Evolutionary conservation across 139 green algal genomes (phyloP).

Genomic region (Chlamydomonas incerta): DNA sequence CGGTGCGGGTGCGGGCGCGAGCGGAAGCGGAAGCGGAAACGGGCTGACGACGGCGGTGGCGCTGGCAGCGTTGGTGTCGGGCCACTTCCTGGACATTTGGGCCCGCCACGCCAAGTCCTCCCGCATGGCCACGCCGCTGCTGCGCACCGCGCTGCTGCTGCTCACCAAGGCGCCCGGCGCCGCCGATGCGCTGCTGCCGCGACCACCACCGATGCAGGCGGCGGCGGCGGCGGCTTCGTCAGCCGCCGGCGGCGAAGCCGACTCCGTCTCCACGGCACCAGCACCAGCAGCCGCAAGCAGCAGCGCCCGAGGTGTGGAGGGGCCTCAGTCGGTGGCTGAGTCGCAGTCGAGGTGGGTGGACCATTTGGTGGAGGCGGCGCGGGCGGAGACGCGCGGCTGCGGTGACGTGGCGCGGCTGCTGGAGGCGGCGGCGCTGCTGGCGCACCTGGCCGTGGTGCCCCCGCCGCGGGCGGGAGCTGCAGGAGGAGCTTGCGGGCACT

Average conservation of each 20-base stretch:
- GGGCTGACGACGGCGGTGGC: background rate
- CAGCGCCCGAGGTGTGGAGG: no score
- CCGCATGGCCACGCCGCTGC: conserved; percentile 63
- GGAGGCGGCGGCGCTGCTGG: conserved; percentile 48
- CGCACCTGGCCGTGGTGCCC: conserved; percentile 37
- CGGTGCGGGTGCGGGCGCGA: background rate
- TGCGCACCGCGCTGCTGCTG: conserved; percentile 69
- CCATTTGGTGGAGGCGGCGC: conserved; percentile 61
- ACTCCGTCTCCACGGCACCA: background rate
- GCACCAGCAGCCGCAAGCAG: background rate
- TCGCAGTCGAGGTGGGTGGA: conserved; percentile 40
- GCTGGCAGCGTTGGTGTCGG: conserved; percentile 29
- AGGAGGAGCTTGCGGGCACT: background rate
- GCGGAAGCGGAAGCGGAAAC: no score
- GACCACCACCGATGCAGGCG: conserved; percentile 14
- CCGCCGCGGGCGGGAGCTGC: background rate
- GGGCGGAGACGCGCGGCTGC: conserved; percentile 66
- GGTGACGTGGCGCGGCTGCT: conserved; percentile 76
- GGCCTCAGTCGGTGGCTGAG: background rate
- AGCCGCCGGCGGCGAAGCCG: background rate
- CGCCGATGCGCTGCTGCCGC: background rate
- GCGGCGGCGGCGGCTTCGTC: background rate
- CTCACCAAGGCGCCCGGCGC: conserved; percentile 44
- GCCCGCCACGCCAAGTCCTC: conserved; percentile 45
- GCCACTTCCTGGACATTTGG: conserved; percentile 57